Evolutionary conservation across 2,329 filamentous ascomycete species (phyloP).

Genomic region (Apiospora koreana): DNA sequence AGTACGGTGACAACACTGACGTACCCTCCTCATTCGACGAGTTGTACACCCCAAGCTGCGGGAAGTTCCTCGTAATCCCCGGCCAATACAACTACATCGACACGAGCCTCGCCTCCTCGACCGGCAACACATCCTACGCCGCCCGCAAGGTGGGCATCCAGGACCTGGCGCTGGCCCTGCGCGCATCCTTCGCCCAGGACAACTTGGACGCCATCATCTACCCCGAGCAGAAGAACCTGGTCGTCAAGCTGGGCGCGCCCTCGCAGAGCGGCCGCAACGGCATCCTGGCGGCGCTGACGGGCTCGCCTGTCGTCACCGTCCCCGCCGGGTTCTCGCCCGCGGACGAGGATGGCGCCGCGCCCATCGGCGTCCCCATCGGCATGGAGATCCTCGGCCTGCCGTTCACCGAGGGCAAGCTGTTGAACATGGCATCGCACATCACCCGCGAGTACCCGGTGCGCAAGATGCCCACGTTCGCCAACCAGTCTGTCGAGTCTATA

Average conservation of each 20-base stretch:
- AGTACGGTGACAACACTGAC: no score
- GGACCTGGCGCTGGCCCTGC: conserved; percentile 51
- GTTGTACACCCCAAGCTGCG: conserved; percentile 43
- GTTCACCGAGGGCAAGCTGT: conserved; percentile 55
- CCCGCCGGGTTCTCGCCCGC: conserved; percentile 54
- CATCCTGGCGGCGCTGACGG: conserved; percentile 42
- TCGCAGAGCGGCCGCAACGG: conserved; percentile 59
- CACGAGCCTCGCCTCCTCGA: conserved; percentile 52
- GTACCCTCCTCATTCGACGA: conserved; percentile 46
- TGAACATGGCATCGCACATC: conserved; percentile 54
- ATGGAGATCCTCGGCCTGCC: conserved; percentile 63
- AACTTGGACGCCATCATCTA: conserved; percentile 61
- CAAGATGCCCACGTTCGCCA: conserved; percentile 47
- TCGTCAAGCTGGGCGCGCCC: conserved; percentile 56
- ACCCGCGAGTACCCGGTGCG: conserved; percentile 48
- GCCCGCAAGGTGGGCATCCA: conserved; percentile 48
- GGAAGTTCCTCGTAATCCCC: conserved; percentile 61
- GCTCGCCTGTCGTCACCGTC: conserved; percentile 44
- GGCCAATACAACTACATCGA: conserved; percentile 57
- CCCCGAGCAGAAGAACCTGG: conserved; percentile 64
- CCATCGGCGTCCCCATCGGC: conserved; percentile 61
- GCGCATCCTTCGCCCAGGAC: conserved; percentile 49
- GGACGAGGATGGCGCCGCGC: conserved; percentile 43
- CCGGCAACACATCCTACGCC: conserved; percentile 49
- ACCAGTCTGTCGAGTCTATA: conserved; percentile 36